Percentiles rank a stretch among this genome's conserved stretches.
Evolutionary conservation across 352 stramenopile species (phyloP).

Genomic region (Pythium apleroticum): DNA sequence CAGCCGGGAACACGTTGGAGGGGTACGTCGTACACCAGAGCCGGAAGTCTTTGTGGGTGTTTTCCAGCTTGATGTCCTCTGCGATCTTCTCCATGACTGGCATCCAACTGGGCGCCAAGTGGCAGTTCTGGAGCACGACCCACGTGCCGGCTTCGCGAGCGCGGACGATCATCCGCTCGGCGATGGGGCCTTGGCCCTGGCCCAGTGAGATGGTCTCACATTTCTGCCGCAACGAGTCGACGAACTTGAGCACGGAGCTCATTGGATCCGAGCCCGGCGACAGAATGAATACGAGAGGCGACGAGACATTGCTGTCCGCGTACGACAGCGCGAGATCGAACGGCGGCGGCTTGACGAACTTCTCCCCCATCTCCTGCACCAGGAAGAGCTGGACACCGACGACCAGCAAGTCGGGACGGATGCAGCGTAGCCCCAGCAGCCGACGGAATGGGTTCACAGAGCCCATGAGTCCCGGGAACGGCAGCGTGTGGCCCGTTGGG

Average conservation of each 20-base stretch:
- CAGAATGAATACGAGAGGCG: slow-evolving; percentile 92
- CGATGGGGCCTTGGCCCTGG: slow-evolving; percentile 91
- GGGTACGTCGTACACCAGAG: slow-evolving; percentile 96
- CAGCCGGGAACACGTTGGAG: slow-evolving; percentile 91
- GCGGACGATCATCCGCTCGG: slow-evolving; percentile 86
- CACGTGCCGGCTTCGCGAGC: slow-evolving; percentile 81
- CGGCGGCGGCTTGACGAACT: slow-evolving; percentile 89
- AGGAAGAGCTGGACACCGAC: slow-evolving; percentile 92
- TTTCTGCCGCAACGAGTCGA: slow-evolving; percentile 68
- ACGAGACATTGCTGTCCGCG: slow-evolving; percentile 81
- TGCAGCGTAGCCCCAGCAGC: slow-evolving; percentile 77
- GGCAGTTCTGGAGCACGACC: slow-evolving; percentile 92
- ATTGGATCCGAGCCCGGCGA: slow-evolving; percentile 91
- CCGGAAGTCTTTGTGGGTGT: slow-evolving; percentile 87
- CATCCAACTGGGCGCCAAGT: slow-evolving; percentile 93
- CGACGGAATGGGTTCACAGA: slow-evolving; percentile 68
- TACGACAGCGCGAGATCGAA: slow-evolving; percentile 91
- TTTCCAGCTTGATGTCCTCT: slow-evolving; percentile 79
- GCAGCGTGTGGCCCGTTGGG: slow-evolving; percentile 70
- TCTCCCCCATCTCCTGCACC: slow-evolving; percentile 86
- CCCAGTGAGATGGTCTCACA: slow-evolving; percentile 91
- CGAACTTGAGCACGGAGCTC: slow-evolving; percentile 89
- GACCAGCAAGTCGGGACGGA: slow-evolving; percentile 84
- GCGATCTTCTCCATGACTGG: slow-evolving; percentile 91
- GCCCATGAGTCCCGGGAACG: slow-evolving; percentile 69